Conservation (phyloP, 352 stramenopile genomes). For the Thraustochytrium sp. region DNA sequence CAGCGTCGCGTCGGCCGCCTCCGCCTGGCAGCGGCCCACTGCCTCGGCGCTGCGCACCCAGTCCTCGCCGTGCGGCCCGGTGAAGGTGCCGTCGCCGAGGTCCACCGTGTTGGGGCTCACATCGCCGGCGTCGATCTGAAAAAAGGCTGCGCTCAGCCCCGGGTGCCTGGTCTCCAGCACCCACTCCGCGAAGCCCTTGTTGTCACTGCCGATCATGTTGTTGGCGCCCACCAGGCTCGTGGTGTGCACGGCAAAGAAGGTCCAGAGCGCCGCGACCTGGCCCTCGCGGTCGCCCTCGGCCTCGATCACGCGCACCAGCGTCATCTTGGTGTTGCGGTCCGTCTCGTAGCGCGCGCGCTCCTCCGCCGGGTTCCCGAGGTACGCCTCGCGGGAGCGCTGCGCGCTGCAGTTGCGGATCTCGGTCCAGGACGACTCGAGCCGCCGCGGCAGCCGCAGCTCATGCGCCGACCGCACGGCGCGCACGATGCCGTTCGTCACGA, state of each 20-base stretch:
- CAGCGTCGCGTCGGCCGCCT: conserved; percentile 18
- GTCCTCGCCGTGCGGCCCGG: neutral
- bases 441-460: neutral
- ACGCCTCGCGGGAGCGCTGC: conserved; percentile 26
- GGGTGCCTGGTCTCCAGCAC: conserved; percentile 35
- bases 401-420: conserved; percentile 30
- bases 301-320: neutral
- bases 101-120: conserved; percentile 37
- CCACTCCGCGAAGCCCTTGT: conserved; percentile 41
- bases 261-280: neutral
- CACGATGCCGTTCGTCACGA: conserved; percentile 18
- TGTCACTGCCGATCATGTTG: conserved; percentile 43
- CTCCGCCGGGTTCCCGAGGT: conserved; percentile 27
- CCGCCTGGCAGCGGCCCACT: conserved; percentile 8
- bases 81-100: conserved; percentile 36
- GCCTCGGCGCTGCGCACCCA: conserved; percentile 29
- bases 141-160: conserved; percentile 21
- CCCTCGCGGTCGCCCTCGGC: neutral
- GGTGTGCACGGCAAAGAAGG: conserved; percentile 42
- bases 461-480: neutral
- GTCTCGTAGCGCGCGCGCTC: conserved; percentile 24
- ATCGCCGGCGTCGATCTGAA: conserved; percentile 35
- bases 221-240: conserved; percentile 16
- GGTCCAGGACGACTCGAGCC: neutral
- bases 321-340: conserved; percentile 26